Conservation (phyloP, 108 stramenopile genomes). For the Nannochloropsis gaditana region DNA sequence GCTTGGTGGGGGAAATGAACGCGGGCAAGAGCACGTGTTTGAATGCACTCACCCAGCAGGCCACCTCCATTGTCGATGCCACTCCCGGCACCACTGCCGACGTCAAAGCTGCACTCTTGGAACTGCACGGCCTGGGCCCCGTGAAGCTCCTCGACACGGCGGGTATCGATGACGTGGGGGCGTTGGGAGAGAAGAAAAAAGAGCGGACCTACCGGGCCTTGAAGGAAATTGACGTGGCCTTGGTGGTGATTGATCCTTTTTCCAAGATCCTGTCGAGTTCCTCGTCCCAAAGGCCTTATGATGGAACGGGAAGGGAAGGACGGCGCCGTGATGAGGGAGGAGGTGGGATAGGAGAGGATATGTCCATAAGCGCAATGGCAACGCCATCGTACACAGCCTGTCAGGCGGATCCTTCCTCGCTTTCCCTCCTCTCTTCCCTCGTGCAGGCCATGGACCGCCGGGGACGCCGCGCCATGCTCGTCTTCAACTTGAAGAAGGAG, state of each 20-base stretch:
- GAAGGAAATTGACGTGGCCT: neutral
- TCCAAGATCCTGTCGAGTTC: neutral
- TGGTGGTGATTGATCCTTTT: neutral
- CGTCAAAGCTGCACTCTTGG: neutral
- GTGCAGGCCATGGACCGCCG: neutral
- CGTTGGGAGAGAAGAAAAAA: neutral
- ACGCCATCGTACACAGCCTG: neutral
- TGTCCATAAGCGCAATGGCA: neutral
- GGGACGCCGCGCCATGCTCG: neutral
- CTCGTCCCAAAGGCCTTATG: neutral
- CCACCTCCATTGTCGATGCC: neutral
- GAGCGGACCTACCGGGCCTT: neutral
- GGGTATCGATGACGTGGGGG: neutral
- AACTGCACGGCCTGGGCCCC: neutral
- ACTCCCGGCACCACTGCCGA: neutral
- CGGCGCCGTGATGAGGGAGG: neutral
- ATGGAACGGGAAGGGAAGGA: neutral
- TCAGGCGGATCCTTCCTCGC: neutral
- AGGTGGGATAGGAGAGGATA: neutral
- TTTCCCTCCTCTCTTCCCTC: neutral
- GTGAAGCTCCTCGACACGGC: neutral
- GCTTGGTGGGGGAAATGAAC: conserved; percentile 9
- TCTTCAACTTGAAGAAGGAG: neutral
- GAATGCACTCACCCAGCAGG: neutral
- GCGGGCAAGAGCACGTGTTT: neutral